Base-by-base conservation (phyloP, 768 basidiomycete species). In the Tulasnella sp. region DNA sequence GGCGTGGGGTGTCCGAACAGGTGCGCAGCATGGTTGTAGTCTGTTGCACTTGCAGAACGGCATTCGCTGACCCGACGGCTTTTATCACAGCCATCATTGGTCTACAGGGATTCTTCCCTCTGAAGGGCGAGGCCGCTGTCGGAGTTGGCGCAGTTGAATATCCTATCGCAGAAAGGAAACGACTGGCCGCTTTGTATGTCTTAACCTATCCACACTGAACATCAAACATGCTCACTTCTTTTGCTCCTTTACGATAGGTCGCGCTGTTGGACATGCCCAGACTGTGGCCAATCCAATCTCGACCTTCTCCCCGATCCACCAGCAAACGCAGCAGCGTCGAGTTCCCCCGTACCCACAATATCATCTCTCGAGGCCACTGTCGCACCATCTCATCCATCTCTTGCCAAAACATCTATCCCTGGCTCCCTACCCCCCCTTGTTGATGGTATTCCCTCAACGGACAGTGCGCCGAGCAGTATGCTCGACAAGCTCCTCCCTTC, bases 1-100 rank as follows among this genome's bases (percentile, higher is more conserved):
- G 38, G 91, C 92, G 24, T 98, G 94, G 94, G 94, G 94, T 57
- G 88, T 98, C 19, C 80, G 94, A 63, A 98, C 93, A 58, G 92
- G 87, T 87, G 60, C 62, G 77, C 66, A 22, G 45, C 51, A 12
- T 25, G 8, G 19, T 15, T 53, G 10, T 27, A 12, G 10, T 30
- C 11, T 34, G 12, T 8, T 8, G 15, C 51, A 24, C 22, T 27
- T 5, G 29, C 10, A 34, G 38, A 19, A 7, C 8, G 30, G 24
- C 53, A 12, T 8, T 17, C 30, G 38, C 10, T n/a, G n/a, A 19
- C 12, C 19, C 53, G 19, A 12, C 21, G 15, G 43, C 38, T 17
- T 21, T 34, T 55, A 42, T 8, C 53, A 44, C 62, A 89, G 89
- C 90, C 34, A 91, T 92, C 66, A 79, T 92, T 63, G 89, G 87